Conservation (phyloP, 371 early-diverging fungal species). For the Amoeboradix gromovi region DNA sequence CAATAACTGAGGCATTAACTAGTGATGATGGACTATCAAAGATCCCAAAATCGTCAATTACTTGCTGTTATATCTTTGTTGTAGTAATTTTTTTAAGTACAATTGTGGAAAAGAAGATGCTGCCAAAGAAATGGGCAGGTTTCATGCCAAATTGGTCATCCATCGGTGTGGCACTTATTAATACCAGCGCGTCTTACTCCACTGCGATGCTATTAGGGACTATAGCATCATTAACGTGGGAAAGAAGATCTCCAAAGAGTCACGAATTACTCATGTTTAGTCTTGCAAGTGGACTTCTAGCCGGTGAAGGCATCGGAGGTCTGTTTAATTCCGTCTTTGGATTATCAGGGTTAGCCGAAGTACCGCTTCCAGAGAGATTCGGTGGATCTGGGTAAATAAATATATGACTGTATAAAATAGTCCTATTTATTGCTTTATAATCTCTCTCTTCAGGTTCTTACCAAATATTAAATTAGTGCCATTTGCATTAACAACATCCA, state of each 20-base stretch:
- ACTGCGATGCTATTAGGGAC: slow-evolving; percentile 28
- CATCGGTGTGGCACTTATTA: slow-evolving; percentile 36
- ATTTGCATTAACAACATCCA: no score
- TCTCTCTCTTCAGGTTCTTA: no score
- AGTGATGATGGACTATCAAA: no score
- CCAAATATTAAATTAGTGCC: no score
- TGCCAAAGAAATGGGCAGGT: slow-evolving; percentile 21
- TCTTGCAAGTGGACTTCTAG: slow-evolving; percentile 35
- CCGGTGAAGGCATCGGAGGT: slow-evolving; percentile 40
- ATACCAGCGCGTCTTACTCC: slow-evolving; percentile 16
- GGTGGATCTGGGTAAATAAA: no score
- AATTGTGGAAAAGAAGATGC: slow-evolving; percentile 16
- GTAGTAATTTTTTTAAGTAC: slow-evolving; percentile 16
- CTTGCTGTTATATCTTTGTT: slow-evolving; percentile 19
- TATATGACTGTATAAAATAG: no score
- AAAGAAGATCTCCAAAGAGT: slow-evolving; percentile 8
- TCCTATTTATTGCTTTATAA: no score
- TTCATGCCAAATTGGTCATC: slow-evolving; percentile 30
- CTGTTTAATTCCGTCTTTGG: slow-evolving; percentile 26
- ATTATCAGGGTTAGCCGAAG: no score
- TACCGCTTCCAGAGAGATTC: no score
- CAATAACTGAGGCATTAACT: slow-evolving; percentile 25
- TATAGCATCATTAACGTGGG: slow-evolving; percentile 23
- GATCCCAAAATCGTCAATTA: slow-evolving; percentile 12
- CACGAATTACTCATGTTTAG: slow-evolving; percentile 23